Percentiles rank a stretch among this genome's conserved stretches.
Conservation (phyloP, 2,329 filamentous ascomycete species). For the Beauveria varroae region DNA sequence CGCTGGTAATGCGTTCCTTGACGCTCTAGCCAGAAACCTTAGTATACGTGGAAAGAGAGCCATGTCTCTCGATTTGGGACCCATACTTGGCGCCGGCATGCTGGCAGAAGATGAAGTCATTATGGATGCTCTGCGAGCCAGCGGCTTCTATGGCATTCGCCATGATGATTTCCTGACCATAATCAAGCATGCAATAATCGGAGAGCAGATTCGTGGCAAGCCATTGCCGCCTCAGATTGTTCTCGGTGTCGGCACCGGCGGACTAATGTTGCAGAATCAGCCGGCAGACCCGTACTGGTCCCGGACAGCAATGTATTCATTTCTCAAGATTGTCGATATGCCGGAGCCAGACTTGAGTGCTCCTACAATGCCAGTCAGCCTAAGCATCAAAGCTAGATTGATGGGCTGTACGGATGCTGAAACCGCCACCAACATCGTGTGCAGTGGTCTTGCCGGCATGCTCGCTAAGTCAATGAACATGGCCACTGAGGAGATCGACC, state of each 20-base stretch:
- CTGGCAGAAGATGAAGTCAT: conserved; percentile 40
- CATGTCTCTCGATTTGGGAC: conserved; percentile 43
- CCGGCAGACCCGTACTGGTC: conserved; percentile 48
- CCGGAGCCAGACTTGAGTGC: conserved; percentile 23
- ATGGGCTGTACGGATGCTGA: conserved; percentile 19
- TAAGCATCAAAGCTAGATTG: conserved; percentile 27
- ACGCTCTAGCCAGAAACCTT: conserved; percentile 35
- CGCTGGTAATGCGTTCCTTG: conserved; percentile 45
- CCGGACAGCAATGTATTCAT: conserved; percentile 39
- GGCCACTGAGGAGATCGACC: conserved; percentile 36
- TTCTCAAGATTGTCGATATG: conserved; percentile 42
- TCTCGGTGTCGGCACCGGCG: conserved; percentile 48
- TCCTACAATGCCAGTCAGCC: conserved; percentile 13
- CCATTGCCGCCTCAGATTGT: conserved; percentile 39
- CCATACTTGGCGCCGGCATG: conserved; percentile 47
- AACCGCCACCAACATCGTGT: conserved; percentile 27
- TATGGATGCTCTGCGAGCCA: conserved; percentile 40
- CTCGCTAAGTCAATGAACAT: conserved; percentile 39
- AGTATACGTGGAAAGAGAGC: conserved; percentile 27
- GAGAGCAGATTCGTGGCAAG: conserved; percentile 20
- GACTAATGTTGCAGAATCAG: conserved; percentile 43
- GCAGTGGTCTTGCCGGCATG: conserved; percentile 30
- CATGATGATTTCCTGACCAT: conserved; percentile 42
- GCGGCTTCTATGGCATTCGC: conserved; percentile 47
- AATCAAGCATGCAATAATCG: conserved; percentile 38